These are phyloP conservation scores for Lodderomyces pseudojiufengensis DNA, from an alignment of 1,139 yeast genomes.

Conservation along the genomic window DNA sequence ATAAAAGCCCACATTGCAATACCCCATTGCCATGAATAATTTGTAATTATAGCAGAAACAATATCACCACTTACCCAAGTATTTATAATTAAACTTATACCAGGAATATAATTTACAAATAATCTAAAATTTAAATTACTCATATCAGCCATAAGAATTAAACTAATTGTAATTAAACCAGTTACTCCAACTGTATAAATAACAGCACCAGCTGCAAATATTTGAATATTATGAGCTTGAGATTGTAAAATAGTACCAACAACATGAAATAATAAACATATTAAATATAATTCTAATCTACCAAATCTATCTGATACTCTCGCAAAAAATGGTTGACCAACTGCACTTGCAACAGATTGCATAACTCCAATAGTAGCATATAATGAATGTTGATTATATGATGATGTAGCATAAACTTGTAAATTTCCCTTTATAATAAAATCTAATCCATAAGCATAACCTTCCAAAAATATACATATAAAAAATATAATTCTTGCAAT, in stretches of 20 bases:
- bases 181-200: conserved; percentile 67
- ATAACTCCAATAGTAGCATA: conserved; percentile 62
- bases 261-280: conserved; percentile 55
- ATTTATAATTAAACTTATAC: conserved; percentile 66
- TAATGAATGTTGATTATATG: conserved; percentile 56
- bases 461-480: conserved; percentile 51
- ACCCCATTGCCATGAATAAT: conserved; percentile 60
- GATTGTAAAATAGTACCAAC: conserved; percentile 52
- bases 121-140: conserved; percentile 70
- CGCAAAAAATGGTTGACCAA: conserved; percentile 65
- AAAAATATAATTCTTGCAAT: conserved; percentile 34
- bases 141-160: conserved; percentile 59
- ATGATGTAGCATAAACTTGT: conserved; percentile 52
- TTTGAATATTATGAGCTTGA: conserved; percentile 44
- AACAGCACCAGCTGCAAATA: conserved; percentile 71
- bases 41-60: conserved; percentile 20
- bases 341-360: conserved; percentile 62
- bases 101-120: conserved; percentile 57
- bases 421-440: conserved; percentile 47
- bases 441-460: conserved; percentile 65
- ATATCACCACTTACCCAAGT: conserved; percentile 74
- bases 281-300: conserved; percentile 50
- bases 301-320: conserved; percentile 69
- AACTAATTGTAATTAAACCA: conserved; percentile 53
- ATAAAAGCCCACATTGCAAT: conserved; percentile 81